Base-by-base conservation (phyloP, 805 yeast species). In the Nematodospora valgi region DNA sequence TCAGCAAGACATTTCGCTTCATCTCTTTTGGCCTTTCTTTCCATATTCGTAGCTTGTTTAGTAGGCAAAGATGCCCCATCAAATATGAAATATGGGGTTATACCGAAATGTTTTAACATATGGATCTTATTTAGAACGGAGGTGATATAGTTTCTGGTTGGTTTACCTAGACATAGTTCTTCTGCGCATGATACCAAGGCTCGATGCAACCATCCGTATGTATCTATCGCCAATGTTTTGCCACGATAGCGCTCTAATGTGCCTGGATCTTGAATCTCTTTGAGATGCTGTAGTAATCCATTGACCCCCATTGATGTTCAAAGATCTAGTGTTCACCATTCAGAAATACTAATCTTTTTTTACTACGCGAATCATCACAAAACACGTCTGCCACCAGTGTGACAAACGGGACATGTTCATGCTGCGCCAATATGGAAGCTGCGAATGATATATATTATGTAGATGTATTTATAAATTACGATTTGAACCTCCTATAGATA, bases 191-290 rank as follows among this genome's bases (percentile, higher is more conserved):
- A 66, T 33, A 81, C 74, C 3, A 86, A 80, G 4, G 93, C 89
- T 44, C 86, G 76, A 59, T 93, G 99, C 4, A 93, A 73, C 99
- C 99, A 93, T 1, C 96, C 88, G 52, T 87, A 93, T 0, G 95
- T 89, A 54, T 93, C 99, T n/a, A 93, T 81, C 0, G 95, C 99
- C 27, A 89, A 62, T 0, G 84, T 78, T 49, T 80, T 70, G 1
- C 96, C 96, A 10, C 77, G 59, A 54, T 78, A 86, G 23, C 73
- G 61, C 37, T 73, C 71, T 30, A 89, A 60, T 2, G 80, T 59
- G 2, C 75, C 70, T 0, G 72, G 69, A 35, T 72, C 71, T 48
- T 84, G 93, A 27, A 86, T 82, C 19, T 83, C 77, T 54, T 84
- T 86, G 43, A 91, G 66, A 37, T 75, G 76, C n/a, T 85, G 89